These are phyloP conservation scores for Trichosanthes cucumerina DNA, from an alignment of 306 rosid genomes.

Conservation along the genomic window DNA sequence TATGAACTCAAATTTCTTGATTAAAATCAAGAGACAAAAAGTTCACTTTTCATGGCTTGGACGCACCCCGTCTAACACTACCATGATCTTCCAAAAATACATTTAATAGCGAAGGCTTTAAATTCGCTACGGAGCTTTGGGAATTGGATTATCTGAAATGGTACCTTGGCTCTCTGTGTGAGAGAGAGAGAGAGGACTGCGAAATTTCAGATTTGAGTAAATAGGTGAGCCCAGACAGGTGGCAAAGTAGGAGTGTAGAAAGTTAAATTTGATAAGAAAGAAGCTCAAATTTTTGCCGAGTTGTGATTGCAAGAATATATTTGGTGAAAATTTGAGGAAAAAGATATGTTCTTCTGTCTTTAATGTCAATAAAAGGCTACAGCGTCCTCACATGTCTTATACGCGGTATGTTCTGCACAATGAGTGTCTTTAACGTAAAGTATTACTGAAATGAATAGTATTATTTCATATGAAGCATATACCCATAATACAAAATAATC, in stretches of 20 bases:
- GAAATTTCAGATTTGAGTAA: neutral
- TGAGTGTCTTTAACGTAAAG: neutral
- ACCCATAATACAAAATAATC: neutral
- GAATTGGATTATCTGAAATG: neutral
- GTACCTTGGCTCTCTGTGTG: neutral
- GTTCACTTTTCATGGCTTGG: neutral
- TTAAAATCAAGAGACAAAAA: neutral
- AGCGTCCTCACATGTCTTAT: neutral
- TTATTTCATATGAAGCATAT: neutral
- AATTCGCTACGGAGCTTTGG: neutral
- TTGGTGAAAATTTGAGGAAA: neutral
- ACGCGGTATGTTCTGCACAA: neutral
- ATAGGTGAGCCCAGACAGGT: neutral
- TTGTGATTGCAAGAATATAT: neutral
- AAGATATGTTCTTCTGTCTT: neutral
- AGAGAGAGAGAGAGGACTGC: neutral
- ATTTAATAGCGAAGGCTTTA: neutral
- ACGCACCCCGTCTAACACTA: neutral
- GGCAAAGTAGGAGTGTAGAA: neutral
- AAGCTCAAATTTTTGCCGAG: neutral
- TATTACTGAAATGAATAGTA: neutral
- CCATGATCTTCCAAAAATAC: neutral
- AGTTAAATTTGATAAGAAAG: neutral
- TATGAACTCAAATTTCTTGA: neutral
- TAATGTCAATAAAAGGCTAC: neutral